Conservation (phyloP, 2,329 filamentous ascomycete species). For the Aspergillus puulaauensis region DNA sequence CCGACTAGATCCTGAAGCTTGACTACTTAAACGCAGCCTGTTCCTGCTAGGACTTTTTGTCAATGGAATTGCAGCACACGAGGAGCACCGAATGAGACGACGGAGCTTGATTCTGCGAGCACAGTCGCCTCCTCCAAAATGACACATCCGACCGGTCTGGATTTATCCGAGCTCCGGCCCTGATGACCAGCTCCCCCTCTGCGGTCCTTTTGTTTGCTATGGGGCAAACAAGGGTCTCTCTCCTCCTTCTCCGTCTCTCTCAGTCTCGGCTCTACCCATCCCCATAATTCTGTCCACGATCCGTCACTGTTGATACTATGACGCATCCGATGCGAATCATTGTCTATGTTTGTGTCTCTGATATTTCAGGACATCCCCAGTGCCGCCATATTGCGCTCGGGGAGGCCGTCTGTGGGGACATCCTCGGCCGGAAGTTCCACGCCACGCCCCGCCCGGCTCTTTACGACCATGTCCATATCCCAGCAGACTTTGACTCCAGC, state of each 20-base stretch:
- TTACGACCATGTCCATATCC: slow-evolving; percentile 23
- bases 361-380: slow-evolving; percentile 20
- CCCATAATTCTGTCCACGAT: background rate
- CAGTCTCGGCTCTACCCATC: background rate
- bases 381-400: slow-evolving; percentile 19
- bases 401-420: slow-evolving; percentile 11
- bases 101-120: background rate
- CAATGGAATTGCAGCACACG: too few relatives aligned
- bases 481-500: slow-evolving; percentile 18
- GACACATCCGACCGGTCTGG: background rate
- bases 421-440: slow-evolving; percentile 16
- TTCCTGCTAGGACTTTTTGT: background rate
- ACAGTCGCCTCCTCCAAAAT: background rate
- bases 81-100: background rate
- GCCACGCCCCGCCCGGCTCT: slow-evolving; percentile 11
- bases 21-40: background rate
- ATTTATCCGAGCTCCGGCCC: slow-evolving; percentile 8
- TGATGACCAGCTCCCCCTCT: background rate
- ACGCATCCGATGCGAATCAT: slow-evolving; percentile 11
- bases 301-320: background rate
- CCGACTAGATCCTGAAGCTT: background rate
- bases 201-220: background rate
- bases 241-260: background rate
- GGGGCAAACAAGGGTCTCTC: background rate
- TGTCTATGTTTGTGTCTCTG: slow-evolving; percentile 19